Evolutionary conservation across 163 green algal species (phyloP).

Genomic region (Volvox carteri): DNA sequence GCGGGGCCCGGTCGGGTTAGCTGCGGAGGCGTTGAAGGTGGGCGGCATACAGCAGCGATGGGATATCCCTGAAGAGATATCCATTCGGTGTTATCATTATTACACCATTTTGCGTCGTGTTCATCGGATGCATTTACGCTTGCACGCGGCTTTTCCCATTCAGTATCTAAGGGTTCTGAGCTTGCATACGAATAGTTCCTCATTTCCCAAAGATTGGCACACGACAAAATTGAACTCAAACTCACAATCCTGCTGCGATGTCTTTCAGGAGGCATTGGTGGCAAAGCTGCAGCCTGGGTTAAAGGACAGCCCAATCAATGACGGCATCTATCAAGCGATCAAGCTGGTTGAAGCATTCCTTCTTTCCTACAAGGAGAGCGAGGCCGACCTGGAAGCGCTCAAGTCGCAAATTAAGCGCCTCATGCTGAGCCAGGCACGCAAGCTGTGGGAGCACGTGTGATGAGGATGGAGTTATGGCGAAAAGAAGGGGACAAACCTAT

Average conservation of each 20-base stretch:
- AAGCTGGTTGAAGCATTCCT: constrained; percentile 38
- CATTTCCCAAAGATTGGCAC: background rate
- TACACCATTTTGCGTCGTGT: no score
- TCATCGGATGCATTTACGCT: no score
- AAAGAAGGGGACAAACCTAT: background rate
- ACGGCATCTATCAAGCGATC: constrained; percentile 25
- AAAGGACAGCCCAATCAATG: constrained; percentile 17
- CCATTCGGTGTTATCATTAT: no score
- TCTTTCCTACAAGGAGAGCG: background rate
- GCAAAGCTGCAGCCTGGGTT: constrained; percentile 25
- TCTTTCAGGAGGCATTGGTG: constrained; percentile 23
- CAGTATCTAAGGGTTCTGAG: no score
- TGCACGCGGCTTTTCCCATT: no score
- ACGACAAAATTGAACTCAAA: no score
- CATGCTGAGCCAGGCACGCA: constrained; percentile 32
- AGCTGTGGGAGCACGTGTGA: background rate
- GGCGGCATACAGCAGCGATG: background rate
- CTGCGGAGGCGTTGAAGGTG: constrained; percentile 42
- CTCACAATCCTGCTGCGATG: no score
- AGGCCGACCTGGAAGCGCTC: constrained; percentile 5
- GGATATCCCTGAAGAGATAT: background rate
- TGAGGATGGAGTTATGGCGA: background rate
- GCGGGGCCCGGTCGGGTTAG: constrained; percentile 8
- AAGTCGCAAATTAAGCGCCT: constrained; percentile 26
- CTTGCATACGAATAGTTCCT: no score